Conservation (phyloP, 2,329 filamentous ascomycete species). For the Colletotrichum simmondsii region DNA sequence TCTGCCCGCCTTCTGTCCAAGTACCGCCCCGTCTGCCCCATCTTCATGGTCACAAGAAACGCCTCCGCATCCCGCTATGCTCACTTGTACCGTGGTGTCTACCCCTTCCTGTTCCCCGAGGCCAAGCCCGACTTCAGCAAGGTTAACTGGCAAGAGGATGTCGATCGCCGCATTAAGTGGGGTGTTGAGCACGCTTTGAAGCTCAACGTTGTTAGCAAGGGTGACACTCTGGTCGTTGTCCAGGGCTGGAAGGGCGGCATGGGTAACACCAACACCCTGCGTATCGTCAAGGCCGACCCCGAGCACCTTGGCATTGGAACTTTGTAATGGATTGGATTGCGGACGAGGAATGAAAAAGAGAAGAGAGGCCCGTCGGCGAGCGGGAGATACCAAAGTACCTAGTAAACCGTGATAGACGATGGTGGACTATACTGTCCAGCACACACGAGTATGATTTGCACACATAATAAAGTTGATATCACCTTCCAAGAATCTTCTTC, state of each 20-base stretch:
- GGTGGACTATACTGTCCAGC: constrained; percentile 18
- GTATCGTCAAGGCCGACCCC: constrained; percentile 70
- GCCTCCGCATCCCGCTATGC: constrained; percentile 85
- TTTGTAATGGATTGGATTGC: constrained; percentile 37
- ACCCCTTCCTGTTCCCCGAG: constrained; percentile 95
- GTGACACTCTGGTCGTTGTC: constrained; percentile 83
- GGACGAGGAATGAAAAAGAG: constrained; percentile 1
- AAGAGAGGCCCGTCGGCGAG: constrained; percentile 21
- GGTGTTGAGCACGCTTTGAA: constrained; percentile 88
- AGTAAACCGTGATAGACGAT: constrained; percentile 33
- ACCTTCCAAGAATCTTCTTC: neutral
- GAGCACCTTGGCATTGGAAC: constrained; percentile 68
- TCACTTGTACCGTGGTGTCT: constrained; percentile 97
- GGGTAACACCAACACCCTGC: constrained; percentile 88
- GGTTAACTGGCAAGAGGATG: constrained; percentile 98
- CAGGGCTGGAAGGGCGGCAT: constrained; percentile 93
- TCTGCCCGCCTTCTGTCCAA: constrained; percentile 97
- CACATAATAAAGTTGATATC: constrained; percentile 24
- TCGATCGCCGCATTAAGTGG: constrained; percentile 98
- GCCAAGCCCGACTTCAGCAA: constrained; percentile 93
- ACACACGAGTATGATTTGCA: constrained; percentile 32
- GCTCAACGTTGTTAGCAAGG: constrained; percentile 79
- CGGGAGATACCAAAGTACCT: constrained; percentile 31
- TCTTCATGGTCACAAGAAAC: constrained; percentile 98
- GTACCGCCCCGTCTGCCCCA: constrained; percentile 98